Base-by-base conservation (phyloP, 208 protist genomes). In the Zelonia costaricensis region DNA sequence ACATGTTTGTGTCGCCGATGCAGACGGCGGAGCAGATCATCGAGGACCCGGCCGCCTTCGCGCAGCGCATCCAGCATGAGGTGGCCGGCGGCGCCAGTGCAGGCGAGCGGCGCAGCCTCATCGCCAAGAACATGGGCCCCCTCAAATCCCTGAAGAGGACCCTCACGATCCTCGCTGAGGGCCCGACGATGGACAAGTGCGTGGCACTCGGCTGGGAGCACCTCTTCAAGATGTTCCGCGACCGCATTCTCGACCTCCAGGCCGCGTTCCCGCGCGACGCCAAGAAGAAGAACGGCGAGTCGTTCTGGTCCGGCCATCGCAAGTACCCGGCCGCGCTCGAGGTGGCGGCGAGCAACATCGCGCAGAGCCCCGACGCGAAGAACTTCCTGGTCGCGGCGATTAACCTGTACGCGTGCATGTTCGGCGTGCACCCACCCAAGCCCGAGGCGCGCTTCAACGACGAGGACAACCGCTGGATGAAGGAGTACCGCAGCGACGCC, bases 211-310 rank as follows among this genome's bases (percentile, higher is more conserved):
- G 97, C 18, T 93, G 98, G 68, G 70, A 95, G 5, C 56, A 88
- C 12, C 97, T 99, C 69, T 94, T 99, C 78, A 80, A 94, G 49
- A 74, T 96, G 10, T 99, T 98, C 70, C 77, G 90, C 54, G 91
- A 99, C 69, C 82, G 88, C 16, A 99, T 99, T 73, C 53, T 82
- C 48, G 96, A 99, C 74, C 86, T 99, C 18, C 93, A 99, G 53
- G 85, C 82, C 38, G 94, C 95, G 56, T 99, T 99, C 78, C 99
- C 99, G 10, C 52, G 75, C 18, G 98, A 99, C 80, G 79, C 93
- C 60, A 80, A 96, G 20, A 99, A 93, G 30, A 94, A 92, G 47
- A 89, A 93, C 62, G 94, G 93, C 28, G 92, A 94, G 38, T 69
- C 76, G 13, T 98, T 98, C 73, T 98, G 95, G 93, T 91, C 83